A percentile compares a stretch with the other conserved stretches of the same genome.
phyloP scores from a whole-genome alignment of 768 basidiomycete species.

The Phanerochaete sordida region DNA sequence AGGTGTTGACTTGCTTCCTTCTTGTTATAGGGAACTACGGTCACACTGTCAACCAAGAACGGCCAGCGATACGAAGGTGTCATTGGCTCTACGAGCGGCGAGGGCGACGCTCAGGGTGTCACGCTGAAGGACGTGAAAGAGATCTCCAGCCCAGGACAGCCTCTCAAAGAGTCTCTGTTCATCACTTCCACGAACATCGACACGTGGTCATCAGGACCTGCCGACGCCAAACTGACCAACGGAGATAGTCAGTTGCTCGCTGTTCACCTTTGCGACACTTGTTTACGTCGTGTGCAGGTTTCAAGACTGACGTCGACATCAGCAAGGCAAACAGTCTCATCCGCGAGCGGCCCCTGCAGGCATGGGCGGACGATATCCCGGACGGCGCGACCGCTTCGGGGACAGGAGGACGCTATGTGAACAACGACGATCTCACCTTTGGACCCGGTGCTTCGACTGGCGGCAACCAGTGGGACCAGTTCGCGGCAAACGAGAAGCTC shows the following conservation, averaged over 20 bases:
- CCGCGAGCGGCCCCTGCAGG: slow-evolving; percentile 77
- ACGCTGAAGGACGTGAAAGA: slow-evolving; percentile 79
- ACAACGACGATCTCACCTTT: slow-evolving; percentile 69
- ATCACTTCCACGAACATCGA: slow-evolving; percentile 73
- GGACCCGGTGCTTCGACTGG: slow-evolving; percentile 45
- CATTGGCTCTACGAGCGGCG: slow-evolving; percentile 53
- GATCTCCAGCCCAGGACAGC: slow-evolving; percentile 57
- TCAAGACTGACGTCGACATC: slow-evolving; percentile 83
- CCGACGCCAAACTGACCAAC: slow-evolving; percentile 63
- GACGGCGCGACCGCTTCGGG: slow-evolving; percentile 25
- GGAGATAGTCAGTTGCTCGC: slow-evolving; percentile 59
- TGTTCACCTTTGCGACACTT: slow-evolving; percentile 4
- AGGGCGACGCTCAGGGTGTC: slow-evolving; percentile 70
- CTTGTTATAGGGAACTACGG: slow-evolving; percentile 60
- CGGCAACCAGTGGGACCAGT: slow-evolving; percentile 79
- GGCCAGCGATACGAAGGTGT: slow-evolving; percentile 73
- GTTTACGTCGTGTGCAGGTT: slow-evolving; percentile 42
- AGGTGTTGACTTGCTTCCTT: background rate
- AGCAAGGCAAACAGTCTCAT: slow-evolving; percentile 43
- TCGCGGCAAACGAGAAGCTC: slow-evolving; percentile 85
- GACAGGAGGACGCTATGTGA: slow-evolving; percentile 21
- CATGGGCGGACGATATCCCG: slow-evolving; percentile 47
- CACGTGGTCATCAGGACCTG: slow-evolving; percentile 68
- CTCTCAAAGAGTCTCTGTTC: slow-evolving; percentile 69
- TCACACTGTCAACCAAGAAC: slow-evolving; percentile 73